Conservation (phyloP, 2,329 filamentous ascomycete species). For the Cytospora leucostoma region DNA sequence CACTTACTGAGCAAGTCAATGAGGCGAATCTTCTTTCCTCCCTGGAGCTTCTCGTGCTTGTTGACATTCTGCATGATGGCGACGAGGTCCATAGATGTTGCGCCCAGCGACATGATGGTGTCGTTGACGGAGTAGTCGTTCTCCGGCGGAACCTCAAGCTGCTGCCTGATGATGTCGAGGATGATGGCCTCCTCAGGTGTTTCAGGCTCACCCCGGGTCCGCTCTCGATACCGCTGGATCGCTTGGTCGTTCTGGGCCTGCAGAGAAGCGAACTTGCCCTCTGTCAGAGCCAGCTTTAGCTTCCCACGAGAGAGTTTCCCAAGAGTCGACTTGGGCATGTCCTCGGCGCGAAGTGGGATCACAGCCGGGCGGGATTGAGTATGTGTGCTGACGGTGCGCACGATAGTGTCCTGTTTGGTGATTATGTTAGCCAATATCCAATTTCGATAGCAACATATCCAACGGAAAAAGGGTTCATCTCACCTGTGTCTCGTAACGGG, state of each 20-base stretch:
- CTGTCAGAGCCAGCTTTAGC: constrained; percentile 39
- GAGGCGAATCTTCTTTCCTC: constrained; percentile 28
- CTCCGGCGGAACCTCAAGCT: constrained; percentile 24
- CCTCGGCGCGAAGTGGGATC: neutral
- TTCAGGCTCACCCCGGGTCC: constrained; percentile 29
- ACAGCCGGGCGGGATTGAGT: neutral
- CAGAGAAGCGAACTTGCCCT: constrained; percentile 33
- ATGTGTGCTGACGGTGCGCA: neutral
- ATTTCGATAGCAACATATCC: neutral
- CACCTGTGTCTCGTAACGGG: constrained; percentile 31
- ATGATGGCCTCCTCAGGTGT: constrained; percentile 30
- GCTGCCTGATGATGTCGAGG: constrained; percentile 28
- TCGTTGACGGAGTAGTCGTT: constrained; percentile 29
- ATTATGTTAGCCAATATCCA: neutral
- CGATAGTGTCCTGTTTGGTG: constrained; percentile 27
- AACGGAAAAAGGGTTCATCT: constrained; percentile 17
- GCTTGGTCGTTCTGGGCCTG: constrained; percentile 22
- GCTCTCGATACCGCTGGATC: constrained; percentile 29
- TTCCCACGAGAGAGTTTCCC: constrained; percentile 46
- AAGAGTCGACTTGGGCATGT: constrained; percentile 40
- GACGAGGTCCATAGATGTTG: constrained; percentile 5
- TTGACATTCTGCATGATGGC: constrained; percentile 38
- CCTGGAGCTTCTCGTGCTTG: constrained; percentile 29
- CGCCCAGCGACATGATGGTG: constrained; percentile 2
- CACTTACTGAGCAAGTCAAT: constrained; percentile 30